phyloP scores from a whole-genome alignment of 805 yeast genomes.

The Ogataea methylovora region DNA sequence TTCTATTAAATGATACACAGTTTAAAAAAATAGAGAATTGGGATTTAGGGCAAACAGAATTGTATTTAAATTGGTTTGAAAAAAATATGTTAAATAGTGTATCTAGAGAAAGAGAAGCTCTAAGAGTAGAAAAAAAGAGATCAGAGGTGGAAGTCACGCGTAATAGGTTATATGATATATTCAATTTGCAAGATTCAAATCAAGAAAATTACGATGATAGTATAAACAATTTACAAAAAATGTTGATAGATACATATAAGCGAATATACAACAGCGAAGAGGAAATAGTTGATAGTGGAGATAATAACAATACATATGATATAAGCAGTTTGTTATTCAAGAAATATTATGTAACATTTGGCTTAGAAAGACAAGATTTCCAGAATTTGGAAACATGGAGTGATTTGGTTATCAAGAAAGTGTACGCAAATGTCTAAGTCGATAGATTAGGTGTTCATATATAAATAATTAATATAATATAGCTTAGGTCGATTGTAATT shows the following conservation, averaged over 20 bases:
- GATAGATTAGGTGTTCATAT: too few species aligned
- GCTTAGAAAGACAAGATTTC: too few species aligned
- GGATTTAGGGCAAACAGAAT: slow-evolving; percentile 36
- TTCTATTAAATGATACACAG: slow-evolving; percentile 15
- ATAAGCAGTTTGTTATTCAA: too few species aligned
- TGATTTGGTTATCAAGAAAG: too few species aligned
- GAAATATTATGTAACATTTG: too few species aligned
- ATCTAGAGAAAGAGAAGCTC: background rate
- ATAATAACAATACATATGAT: too few species aligned
- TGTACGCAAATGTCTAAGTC: too few species aligned
- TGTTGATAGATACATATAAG: background rate
- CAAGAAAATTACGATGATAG: background rate
- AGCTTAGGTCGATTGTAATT: too few species aligned
- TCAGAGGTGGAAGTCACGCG: slow-evolving; percentile 5
- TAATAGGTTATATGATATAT: slow-evolving; percentile 8
- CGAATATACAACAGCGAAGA: background rate
- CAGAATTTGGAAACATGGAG: too few species aligned
- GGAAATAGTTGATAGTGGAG: background rate
- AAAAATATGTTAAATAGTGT: slow-evolving; percentile 21
- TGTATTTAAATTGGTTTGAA: slow-evolving; percentile 47
- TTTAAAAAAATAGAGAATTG: slow-evolving; percentile 35
- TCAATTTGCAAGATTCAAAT: slow-evolving; percentile 1
- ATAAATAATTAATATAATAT: too few species aligned
- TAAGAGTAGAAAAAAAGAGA: background rate
- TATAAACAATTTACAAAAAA: background rate